phyloP scores from a whole-genome alignment of 176 grass and related monocot species.

The Musa beccarii region DNA sequence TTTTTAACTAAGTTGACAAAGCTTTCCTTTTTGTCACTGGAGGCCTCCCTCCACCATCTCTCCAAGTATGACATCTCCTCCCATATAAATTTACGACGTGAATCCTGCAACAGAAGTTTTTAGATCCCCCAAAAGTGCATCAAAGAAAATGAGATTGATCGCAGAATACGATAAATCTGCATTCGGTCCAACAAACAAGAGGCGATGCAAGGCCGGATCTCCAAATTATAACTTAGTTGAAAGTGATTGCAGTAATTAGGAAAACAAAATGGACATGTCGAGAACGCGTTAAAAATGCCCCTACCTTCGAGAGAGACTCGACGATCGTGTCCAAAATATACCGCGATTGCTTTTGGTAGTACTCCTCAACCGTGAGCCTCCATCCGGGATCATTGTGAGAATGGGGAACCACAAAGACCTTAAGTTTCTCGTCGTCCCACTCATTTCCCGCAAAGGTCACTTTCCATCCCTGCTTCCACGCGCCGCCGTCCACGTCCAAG shows the following conservation, averaged over 20 bases:
- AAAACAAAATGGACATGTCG: slow-evolving; percentile 1
- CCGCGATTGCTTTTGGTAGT: slow-evolving; percentile 78
- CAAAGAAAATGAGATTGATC: neutral
- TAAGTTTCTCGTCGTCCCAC: slow-evolving; percentile 84
- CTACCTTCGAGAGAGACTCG: slow-evolving; percentile 83
- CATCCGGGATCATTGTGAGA: slow-evolving; percentile 97
- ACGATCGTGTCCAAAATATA: slow-evolving; percentile 86
- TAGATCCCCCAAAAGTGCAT: neutral
- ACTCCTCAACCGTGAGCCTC: slow-evolving; percentile 91
- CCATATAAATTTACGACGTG: slow-evolving; percentile 90
- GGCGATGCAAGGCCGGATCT: neutral
- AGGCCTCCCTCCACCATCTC: slow-evolving; percentile 97
- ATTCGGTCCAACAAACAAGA: slow-evolving; percentile 3
- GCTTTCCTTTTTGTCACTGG: slow-evolving; percentile 49
- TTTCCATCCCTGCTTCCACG: slow-evolving; percentile 94
- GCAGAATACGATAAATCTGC: neutral
- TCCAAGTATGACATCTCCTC: slow-evolving; percentile 99
- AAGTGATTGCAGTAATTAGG: neutral
- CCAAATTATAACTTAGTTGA: neutral
- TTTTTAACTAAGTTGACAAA: slow-evolving; percentile 65
- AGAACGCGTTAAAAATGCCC: neutral
- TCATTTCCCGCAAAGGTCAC: slow-evolving; percentile 67
- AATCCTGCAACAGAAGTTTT: slow-evolving; percentile 35
- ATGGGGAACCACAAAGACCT: slow-evolving; percentile 94
- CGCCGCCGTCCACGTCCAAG: slow-evolving; percentile 64